A percentile compares a stretch with the other conserved stretches of the same genome.
Evolutionary conservation across 805 yeast species (phyloP).

Genomic region (Tetrapisispora taiwanensis): DNA sequence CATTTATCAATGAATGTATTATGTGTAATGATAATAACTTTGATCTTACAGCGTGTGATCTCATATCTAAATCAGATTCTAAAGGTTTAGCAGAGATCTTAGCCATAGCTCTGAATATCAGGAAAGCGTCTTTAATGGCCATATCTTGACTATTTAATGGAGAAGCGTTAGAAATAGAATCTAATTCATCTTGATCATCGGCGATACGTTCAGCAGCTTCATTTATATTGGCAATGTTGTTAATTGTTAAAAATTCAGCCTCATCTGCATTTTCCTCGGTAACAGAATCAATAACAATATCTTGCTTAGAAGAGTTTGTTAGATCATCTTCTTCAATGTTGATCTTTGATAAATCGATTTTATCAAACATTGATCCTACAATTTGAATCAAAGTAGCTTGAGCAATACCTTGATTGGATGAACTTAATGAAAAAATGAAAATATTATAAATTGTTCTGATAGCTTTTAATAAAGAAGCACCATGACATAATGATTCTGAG

Average conservation of each 20-base stretch:
- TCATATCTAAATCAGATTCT: conserved; percentile 72
- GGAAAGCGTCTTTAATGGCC: conserved; percentile 80
- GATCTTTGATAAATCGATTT: conserved; percentile 31
- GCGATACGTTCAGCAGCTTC: conserved; percentile 48
- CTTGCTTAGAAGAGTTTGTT: conserved; percentile 12
- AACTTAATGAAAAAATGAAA: conserved; percentile 71
- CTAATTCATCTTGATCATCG: conserved; percentile 29
- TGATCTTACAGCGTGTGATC: conserved; percentile 87
- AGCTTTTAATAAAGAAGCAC: conserved; percentile 78
- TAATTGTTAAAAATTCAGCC: conserved; percentile 40
- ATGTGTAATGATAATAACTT: conserved; percentile 81
- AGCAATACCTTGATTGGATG: conserved; percentile 84
- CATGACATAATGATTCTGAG: conserved; percentile 68
- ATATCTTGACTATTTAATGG: conserved; percentile 42
- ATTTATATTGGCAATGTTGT: conserved; percentile 46
- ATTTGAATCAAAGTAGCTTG: conserved; percentile 92
- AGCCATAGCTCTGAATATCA: conserved; percentile 90
- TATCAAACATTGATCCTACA: conserved; percentile 74
- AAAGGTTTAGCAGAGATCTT: conserved; percentile 77
- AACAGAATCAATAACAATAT: not conserved
- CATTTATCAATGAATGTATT: conserved; percentile 73
- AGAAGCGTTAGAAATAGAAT: conserved; percentile 1
- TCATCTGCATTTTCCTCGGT: conserved; percentile 16
- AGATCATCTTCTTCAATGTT: conserved; percentile 23
- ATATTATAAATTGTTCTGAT: conserved; percentile 89